Evolutionary conservation across 2,329 filamentous ascomycete species (phyloP).

Genomic region (Harringtonia lauricola): DNA sequence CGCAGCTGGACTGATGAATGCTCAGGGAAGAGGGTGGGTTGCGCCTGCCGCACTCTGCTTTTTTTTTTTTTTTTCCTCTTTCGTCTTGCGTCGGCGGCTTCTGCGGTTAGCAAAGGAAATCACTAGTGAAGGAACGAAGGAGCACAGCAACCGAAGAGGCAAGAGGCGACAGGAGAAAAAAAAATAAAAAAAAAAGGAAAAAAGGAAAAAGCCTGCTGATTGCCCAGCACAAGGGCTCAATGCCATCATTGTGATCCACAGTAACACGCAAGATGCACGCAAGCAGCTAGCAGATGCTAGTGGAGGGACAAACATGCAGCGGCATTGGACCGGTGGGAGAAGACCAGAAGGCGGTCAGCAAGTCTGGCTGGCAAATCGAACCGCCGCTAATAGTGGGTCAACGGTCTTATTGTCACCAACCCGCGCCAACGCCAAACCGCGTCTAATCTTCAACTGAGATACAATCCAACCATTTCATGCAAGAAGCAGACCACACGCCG

Average conservation of each 20-base stretch:
- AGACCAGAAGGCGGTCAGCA: not conserved
- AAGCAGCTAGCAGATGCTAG: no score
- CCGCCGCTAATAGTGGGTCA: not conserved
- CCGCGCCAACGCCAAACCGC: not conserved
- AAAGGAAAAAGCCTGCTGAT: not conserved
- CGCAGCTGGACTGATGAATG: no score
- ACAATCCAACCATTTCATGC: not conserved
- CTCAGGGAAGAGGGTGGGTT: not conserved
- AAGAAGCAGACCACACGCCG: constrained; percentile 6
- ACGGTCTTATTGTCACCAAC: not conserved
- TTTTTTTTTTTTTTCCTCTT: not conserved
- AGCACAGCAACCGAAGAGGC: not conserved
- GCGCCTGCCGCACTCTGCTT: not conserved
- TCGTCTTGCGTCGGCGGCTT: constrained; percentile 1
- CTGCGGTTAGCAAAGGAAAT: constrained; percentile 4
- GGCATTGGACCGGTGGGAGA: no score
- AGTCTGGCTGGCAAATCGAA: not conserved
- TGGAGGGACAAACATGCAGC: no score
- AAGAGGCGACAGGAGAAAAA: not conserved
- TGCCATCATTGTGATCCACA: not conserved
- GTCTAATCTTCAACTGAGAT: not conserved
- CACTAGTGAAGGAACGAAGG: constrained; percentile 6
- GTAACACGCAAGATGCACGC: not conserved
- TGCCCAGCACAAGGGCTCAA: not conserved
- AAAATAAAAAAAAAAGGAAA: not conserved